A percentile compares a stretch with the other conserved stretches of the same genome.
phyloP scores from a whole-genome alignment of 1,284 basidiomycete species.

The Anthracocystis walkeri region DNA sequence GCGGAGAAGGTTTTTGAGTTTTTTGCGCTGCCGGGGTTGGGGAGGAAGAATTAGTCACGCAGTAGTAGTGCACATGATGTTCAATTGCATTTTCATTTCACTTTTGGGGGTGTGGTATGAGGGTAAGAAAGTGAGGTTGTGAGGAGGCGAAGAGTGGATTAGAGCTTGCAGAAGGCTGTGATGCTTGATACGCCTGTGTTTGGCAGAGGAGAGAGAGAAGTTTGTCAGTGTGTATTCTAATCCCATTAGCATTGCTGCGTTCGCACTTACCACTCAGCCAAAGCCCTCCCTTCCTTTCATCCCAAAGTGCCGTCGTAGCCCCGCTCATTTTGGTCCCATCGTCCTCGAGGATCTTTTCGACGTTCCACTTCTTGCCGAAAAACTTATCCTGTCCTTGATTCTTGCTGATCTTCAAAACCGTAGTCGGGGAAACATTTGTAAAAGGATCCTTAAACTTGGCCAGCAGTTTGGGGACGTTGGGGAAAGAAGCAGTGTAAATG shows the following conservation, averaged over 20 bases:
- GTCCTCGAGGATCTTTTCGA: slow-evolving; percentile 57
- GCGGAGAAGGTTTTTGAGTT: slow-evolving; percentile 77
- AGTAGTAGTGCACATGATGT: background rate
- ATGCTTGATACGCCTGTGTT: slow-evolving; percentile 28
- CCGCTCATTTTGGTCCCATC: slow-evolving; percentile 37
- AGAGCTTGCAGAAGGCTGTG: slow-evolving; percentile 29
- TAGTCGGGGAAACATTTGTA: slow-evolving; percentile 26
- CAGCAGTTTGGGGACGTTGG: slow-evolving; percentile 41
- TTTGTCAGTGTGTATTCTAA: background rate
- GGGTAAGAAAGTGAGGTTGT: background rate
- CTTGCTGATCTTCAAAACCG: slow-evolving; percentile 51
- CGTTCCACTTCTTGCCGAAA: slow-evolving; percentile 60
- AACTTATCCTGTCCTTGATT: slow-evolving; percentile 52
- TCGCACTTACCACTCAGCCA: slow-evolving; percentile 33
- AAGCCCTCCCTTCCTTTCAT: slow-evolving; percentile 18
- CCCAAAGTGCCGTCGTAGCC: slow-evolving; percentile 45
- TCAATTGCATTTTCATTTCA: background rate
- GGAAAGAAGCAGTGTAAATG: slow-evolving; percentile 49
- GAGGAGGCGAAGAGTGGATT: background rate
- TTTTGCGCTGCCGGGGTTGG: slow-evolving; percentile 5
- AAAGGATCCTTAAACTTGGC: slow-evolving; percentile 48
- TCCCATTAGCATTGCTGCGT: background rate
- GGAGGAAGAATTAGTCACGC: background rate
- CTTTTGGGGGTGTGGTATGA: background rate
- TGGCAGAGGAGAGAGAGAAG: background rate